Base-by-base conservation (phyloP, 768 basidiomycete genomes). In the Austroboletus eburneus region DNA sequence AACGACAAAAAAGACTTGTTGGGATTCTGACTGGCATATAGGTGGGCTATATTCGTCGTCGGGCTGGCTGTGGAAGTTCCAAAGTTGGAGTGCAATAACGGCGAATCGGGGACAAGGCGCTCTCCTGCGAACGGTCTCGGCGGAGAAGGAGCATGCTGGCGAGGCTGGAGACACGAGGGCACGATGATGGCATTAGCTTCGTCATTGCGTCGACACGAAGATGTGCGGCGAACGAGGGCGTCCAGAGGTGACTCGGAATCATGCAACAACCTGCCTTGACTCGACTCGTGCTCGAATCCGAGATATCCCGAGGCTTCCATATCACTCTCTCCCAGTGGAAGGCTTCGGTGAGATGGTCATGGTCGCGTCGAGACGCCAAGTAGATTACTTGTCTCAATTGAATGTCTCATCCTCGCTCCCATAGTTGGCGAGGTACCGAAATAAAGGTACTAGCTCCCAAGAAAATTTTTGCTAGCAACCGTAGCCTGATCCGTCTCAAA, bases 231-330 rank as follows among this genome's bases (percentile, higher is more conserved):
- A 45, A 76, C 78, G 39, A 86, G 74, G 3, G 74, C 68, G 33
- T 80, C 76, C 33, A 85, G 70, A 7, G 84, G 84, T 2, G 85
- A 86, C n/a, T n/a, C n/a, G 18, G 73, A 65, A 48, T n/a, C n/a
- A n/a, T 63, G 58, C 42, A 68, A 56, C 17, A 75, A 45, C 41
- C 53, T 64, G 43, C 59, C 64, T 22, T 65, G 49, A 30, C 45
- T 57, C 21, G 55, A 54, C 45, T 40, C 45, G 34, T 35, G 48
- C 47, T 55, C 57, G 40, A 54, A 57, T 36, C 51, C 50, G 37
- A 40, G 37, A 38, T 37, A 40, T 23, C 43, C 48, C 34, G 33
- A 23, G 5, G 5, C n/a, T 39, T 56, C 48, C 62, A 63, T 62
- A 24, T 55, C 49, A 54, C 45, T 45, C 44, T 40, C 42, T 48